Evolutionary conservation across 2,329 filamentous ascomycete species (phyloP).

Genomic region (Massarina eburnea): DNA sequence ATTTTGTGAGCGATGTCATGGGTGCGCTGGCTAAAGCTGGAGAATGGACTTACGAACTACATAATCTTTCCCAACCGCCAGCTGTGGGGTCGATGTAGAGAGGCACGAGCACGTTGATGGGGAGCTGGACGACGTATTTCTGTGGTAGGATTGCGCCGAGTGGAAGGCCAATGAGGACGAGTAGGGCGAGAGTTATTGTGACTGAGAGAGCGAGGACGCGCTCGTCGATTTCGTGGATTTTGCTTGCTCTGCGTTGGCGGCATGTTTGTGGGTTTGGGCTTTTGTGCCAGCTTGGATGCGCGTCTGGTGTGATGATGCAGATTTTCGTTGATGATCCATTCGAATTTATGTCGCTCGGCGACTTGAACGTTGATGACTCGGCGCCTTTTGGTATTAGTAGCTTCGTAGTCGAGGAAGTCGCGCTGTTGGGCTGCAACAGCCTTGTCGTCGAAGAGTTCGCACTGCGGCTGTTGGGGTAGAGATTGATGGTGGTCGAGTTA

Average conservation of each 20-base stretch:
- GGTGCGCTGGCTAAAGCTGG: background rate
- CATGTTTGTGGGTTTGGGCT: background rate
- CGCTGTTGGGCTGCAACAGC: background rate
- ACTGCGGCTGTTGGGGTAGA: background rate
- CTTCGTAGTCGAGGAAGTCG: background rate
- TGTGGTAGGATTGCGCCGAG: conserved; percentile 23
- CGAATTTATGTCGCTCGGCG: too few species aligned
- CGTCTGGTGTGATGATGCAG: background rate
- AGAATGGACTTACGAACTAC: conserved; percentile 16
- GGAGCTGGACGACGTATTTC: conserved; percentile 21
- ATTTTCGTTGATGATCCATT: too few species aligned
- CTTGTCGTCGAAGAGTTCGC: background rate
- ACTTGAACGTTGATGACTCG: too few species aligned
- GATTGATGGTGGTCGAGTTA: background rate
- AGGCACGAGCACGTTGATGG: conserved; percentile 47
- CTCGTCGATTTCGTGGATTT: conserved; percentile 11
- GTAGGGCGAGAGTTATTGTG: conserved; percentile 21
- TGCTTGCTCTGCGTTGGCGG: background rate
- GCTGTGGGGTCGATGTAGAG: conserved; percentile 51
- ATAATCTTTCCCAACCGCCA: conserved; percentile 40
- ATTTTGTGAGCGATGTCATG: background rate
- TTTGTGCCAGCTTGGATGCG: background rate
- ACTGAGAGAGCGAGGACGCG: conserved; percentile 18
- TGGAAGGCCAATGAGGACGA: conserved; percentile 21
- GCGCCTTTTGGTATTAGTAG: background rate